Conservation (phyloP, 225 moss, liverwort and hornwort species). For the Pleurozium schreberi region DNA sequence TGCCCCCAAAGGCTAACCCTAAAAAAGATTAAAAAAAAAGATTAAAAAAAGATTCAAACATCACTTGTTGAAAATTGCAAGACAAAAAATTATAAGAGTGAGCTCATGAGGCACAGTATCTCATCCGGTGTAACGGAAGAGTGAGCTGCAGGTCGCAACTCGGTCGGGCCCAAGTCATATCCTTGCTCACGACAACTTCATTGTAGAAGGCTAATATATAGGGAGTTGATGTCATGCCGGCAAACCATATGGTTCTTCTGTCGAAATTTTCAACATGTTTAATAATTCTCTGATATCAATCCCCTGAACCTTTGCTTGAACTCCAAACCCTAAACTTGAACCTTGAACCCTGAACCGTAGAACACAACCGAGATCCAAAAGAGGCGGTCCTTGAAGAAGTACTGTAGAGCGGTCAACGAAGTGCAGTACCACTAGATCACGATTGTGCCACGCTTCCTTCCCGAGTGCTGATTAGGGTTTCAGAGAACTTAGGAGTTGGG, state of each 20-base stretch:
- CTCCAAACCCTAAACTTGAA: too few relatives aligned
- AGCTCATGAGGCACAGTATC: neutral
- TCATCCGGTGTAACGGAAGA: rapidly evolving
- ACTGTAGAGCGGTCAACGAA: neutral
- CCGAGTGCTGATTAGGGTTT: neutral
- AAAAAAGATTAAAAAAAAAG: neutral
- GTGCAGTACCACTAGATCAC: neutral
- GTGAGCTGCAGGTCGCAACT: neutral
- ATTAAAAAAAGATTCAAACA: neutral
- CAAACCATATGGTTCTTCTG: neutral
- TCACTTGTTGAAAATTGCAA: neutral
- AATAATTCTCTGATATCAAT: too few relatives aligned
- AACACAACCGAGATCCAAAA: neutral
- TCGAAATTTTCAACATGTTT: neutral
- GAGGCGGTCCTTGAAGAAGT: neutral
- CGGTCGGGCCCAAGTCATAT: neutral
- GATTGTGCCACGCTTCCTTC: neutral
- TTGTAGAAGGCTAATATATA: rapidly evolving
- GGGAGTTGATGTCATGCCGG: too few relatives aligned
- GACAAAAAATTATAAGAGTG: too few relatives aligned
- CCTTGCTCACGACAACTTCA: rapidly evolving
- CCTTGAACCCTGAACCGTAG: too few relatives aligned
- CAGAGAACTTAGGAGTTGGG: neutral
- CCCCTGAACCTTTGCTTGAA: neutral
- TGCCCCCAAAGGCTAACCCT: neutral